Base-by-base conservation (phyloP, 2,329 filamentous ascomycete genomes). In the Penicillium sp. region DNA sequence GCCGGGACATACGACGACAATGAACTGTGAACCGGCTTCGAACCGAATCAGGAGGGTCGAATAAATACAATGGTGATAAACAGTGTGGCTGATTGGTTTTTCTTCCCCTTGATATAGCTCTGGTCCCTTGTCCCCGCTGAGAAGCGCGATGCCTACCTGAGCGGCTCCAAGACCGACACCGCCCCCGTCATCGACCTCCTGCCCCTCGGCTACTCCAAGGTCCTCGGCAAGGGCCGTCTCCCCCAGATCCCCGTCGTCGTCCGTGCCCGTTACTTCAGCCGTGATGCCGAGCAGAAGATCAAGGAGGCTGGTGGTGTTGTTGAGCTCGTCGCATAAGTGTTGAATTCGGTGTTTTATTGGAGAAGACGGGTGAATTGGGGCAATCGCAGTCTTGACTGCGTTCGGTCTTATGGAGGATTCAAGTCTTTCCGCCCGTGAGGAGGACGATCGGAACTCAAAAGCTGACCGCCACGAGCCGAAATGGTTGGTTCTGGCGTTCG, bases 221-320 rank as follows among this genome's bases (percentile, higher is more conserved):
- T 98, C 65, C 88, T 98, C 73, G 95, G 93, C 75, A 98, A 98
- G 86, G 93, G 93, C 77, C 86, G 92, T 72, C 81, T 97, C 69
- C 92, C 93, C 70, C 81, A 92, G 72, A 83, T 97, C 70, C 93
- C 93, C 65, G 77, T 98, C 69, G 89, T 98, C 70, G 91, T 98
- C 64, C 89, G 89, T 73, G 92, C 93, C 66, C 82, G 93, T 75
- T 97, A 90, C 81, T 88, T 98, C 78, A 90, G 86, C 82, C 87
- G 88, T 75, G 86, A 95, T 75, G 93, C 93, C 65, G 93, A 98
- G 87, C 82, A 89, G 81, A 98, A 98, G 88, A 96, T 98, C 79
- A 95, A 88, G 75, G 89, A 93, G 77, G 92, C 91, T 70, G 93
- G 93, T 76, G 92, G 92, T 78, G 88, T 95, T 71, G 81, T 95